These are phyloP conservation scores for Barnettozyma populi DNA, from an alignment of 805 yeast genomes.

Conservation along the genomic window DNA sequence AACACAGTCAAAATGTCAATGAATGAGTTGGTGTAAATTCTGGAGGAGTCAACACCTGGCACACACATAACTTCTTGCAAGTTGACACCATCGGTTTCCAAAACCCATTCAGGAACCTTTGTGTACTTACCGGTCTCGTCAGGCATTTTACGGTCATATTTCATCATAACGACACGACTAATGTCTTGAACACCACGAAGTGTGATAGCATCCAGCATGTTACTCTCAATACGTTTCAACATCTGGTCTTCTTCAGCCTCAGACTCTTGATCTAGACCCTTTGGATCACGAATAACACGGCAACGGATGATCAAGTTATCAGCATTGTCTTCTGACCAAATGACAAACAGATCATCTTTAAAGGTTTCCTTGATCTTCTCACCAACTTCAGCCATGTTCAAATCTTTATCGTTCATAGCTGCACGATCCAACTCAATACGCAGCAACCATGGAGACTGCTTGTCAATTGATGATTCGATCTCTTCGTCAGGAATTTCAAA, in stretches of 20 bases:
- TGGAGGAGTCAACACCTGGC: constrained; percentile 86
- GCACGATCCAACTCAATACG: constrained; percentile 98
- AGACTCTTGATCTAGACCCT: constrained; percentile 84
- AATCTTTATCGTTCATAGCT: constrained; percentile 95
- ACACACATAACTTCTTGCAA: constrained; percentile 91
- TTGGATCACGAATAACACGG: constrained; percentile 96
- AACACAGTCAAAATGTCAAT: constrained; percentile 91
- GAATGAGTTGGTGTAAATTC: constrained; percentile 94
- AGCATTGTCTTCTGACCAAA: constrained; percentile 99
- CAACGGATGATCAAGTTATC: constrained; percentile 95
- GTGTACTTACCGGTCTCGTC: constrained; percentile 81
- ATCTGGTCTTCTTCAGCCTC: constrained; percentile 97
- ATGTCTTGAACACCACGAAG: constrained; percentile 95
- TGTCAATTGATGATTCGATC: constrained; percentile 87
- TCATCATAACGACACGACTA: constrained; percentile 76
- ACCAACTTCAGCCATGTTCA: constrained; percentile 97
- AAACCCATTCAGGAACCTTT: constrained; percentile 94
- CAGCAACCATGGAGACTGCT: constrained; percentile 96
- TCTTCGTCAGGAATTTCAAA: constrained; percentile 97
- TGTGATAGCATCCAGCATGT: constrained; percentile 92
- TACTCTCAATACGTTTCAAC: constrained; percentile 89
- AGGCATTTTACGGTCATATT: constrained; percentile 65
- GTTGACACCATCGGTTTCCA: constrained; percentile 98
- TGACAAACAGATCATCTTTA: constrained; percentile 92
- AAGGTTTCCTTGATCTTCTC: constrained; percentile 89